A percentile compares a stretch with the other conserved stretches of the same genome.
Evolutionary conservation across 495 filamentous ascomycete genomes (phyloP).

Genomic region (Astrocystis sublimbata): DNA sequence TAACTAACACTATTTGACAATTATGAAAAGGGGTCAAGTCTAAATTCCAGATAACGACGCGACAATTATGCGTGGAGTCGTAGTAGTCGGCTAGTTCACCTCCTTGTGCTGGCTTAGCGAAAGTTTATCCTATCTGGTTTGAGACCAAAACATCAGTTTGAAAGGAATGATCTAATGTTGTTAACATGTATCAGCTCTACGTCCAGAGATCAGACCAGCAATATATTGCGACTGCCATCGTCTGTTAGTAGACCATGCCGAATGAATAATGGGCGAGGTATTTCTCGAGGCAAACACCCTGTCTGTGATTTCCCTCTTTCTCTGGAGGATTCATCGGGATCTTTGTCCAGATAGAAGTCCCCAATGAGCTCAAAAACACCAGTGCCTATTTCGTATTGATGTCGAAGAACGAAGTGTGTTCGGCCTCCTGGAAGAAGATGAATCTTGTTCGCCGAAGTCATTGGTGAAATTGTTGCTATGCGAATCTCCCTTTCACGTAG

Average conservation of each 20-base stretch:
- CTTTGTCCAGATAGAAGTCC: neutral
- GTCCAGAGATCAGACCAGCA: neutral
- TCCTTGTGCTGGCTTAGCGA: too few species aligned
- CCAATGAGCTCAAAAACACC: neutral
- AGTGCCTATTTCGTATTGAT: neutral
- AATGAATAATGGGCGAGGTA: neutral
- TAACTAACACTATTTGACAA: too few species aligned
- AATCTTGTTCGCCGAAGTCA: neutral
- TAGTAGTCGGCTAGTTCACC: too few species aligned
- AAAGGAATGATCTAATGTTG: too few species aligned
- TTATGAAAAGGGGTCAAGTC: too few species aligned
- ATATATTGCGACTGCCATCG: neutral
- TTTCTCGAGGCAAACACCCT: neutral
- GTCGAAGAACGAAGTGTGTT: conserved; percentile 3
- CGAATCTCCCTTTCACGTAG: neutral
- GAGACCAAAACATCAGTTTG: too few species aligned
- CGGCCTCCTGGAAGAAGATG: neutral
- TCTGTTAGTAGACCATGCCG: neutral
- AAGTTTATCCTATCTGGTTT: too few species aligned
- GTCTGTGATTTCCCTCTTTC: neutral
- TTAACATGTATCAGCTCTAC: too few species aligned
- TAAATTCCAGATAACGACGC: too few species aligned
- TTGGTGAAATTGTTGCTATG: neutral
- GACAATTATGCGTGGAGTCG: too few species aligned
- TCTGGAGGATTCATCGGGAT: neutral